phyloP scores from a whole-genome alignment of 441 rosid genomes.

The Syzygium malaccense region DNA sequence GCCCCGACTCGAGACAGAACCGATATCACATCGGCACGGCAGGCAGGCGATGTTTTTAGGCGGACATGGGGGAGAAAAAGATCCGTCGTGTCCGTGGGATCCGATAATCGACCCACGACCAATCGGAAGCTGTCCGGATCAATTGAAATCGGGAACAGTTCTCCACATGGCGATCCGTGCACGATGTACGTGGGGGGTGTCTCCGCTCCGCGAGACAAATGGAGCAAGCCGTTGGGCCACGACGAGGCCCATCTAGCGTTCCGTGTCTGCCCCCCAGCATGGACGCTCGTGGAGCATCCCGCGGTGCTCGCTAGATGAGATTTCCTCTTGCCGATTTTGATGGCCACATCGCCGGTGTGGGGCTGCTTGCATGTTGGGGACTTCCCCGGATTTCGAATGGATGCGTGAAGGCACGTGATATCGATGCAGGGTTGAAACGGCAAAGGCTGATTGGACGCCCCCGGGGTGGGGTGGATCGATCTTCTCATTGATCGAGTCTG shows the following conservation, averaged over 20 bases:
- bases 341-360: neutral
- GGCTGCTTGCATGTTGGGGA: neutral
- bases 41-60: neutral
- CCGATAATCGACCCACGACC: neutral
- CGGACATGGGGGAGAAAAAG: neutral
- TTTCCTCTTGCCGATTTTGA: neutral
- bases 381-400: neutral
- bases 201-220: constrained; percentile 12
- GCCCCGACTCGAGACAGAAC: too few species aligned
- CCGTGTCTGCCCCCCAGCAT: neutral
- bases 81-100: neutral
- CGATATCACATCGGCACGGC: neutral
- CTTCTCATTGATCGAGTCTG: neutral
- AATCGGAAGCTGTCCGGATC: neutral
- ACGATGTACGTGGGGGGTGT: constrained; percentile 16
- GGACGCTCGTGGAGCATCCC: neutral
- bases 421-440: neutral
- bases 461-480: neutral
- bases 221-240: constrained; percentile 7
- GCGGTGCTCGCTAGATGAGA: neutral
- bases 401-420: neutral
- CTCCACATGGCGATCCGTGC: neutral
- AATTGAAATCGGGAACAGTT: neutral
- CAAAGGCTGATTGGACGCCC: too few species aligned
- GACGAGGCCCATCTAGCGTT: neutral